A percentile compares a stretch with the other conserved stretches of the same genome.
phyloP scores from a whole-genome alignment of 1,284 basidiomycete genomes.

The Pyrrhoderma noxium region DNA sequence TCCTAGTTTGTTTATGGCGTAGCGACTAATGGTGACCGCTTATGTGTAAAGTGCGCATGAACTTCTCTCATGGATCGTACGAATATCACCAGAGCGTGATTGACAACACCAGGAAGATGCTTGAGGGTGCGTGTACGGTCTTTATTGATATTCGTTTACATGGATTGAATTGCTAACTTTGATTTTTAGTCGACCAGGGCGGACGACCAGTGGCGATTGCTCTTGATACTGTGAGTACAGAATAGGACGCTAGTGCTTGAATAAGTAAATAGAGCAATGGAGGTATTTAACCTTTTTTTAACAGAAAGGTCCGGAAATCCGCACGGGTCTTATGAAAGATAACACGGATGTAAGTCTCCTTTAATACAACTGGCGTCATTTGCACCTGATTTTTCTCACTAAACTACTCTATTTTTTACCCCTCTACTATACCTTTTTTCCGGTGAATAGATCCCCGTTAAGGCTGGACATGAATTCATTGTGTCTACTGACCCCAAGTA shows the following conservation, averaged over 20 bases:
- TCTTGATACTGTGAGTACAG: conserved; percentile 76
- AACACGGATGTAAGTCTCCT: conserved; percentile 68
- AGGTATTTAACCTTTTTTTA: too few relatives aligned
- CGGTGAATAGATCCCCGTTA: conserved; percentile 62
- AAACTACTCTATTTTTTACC: conserved; percentile 12
- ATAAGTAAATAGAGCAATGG: neutral
- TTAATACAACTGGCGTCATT: neutral
- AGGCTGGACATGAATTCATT: conserved; percentile 92
- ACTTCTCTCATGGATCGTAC: conserved; percentile 95
- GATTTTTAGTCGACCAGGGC: conserved; percentile 42
- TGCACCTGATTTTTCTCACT: conserved; percentile 5
- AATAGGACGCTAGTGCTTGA: neutral
- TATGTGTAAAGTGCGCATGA: conserved; percentile 78
- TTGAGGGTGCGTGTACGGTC: conserved; percentile 47
- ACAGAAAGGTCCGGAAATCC: conserved; percentile 98
- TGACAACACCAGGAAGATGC: conserved; percentile 87
- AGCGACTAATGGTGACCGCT: too few relatives aligned
- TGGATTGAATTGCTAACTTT: conserved; percentile 4
- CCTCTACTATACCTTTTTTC: too few relatives aligned
- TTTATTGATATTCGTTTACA: conserved; percentile 1
- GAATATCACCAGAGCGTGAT: conserved; percentile 97
- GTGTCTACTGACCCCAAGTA: conserved; percentile 84
- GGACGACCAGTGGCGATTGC: conserved; percentile 97
- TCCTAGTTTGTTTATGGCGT: conserved; percentile 9
- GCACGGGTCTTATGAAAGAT: conserved; percentile 90